Conservation (phyloP, 1,284 basidiomycete species). For the Trichosporon faecale region DNA sequence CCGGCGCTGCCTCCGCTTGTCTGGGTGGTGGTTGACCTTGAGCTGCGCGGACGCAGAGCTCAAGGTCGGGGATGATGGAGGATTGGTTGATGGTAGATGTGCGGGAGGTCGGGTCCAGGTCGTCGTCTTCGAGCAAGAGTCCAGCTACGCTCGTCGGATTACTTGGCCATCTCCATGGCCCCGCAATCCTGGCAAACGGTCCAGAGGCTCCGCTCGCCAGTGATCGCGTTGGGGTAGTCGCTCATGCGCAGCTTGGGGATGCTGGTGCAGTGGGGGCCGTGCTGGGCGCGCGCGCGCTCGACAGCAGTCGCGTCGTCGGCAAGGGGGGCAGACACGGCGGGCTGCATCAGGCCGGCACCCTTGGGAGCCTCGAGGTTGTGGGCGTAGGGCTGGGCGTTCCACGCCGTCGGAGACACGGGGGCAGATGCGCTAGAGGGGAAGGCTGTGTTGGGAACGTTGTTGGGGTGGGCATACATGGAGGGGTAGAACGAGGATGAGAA, state of each 20-base stretch:
- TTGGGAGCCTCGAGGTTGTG: conserved; percentile 38
- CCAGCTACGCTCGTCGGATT: background rate
- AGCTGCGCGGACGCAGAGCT: background rate
- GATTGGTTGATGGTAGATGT: background rate
- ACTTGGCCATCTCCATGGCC: conserved; percentile 33
- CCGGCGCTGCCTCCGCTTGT: conserved; percentile 5
- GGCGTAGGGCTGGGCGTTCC: conserved; percentile 44
- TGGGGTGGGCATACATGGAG: conserved; percentile 7
- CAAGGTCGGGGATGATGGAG: background rate
- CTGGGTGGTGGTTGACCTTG: background rate
- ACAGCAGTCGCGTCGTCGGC: conserved; percentile 31
- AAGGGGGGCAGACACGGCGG: conserved; percentile 29
- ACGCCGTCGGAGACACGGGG: conserved; percentile 26
- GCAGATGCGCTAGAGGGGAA: conserved; percentile 17
- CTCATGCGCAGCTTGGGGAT: conserved; percentile 48
- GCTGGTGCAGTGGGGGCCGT: conserved; percentile 47
- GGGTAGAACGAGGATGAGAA: conserved; percentile 22
- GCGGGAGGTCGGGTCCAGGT: background rate
- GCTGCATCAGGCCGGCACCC: conserved; percentile 42
- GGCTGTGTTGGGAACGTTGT: background rate
- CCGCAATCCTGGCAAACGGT: conserved; percentile 49
- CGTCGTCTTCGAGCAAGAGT: background rate
- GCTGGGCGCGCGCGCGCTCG: conserved; percentile 41
- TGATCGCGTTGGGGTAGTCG: conserved; percentile 43
- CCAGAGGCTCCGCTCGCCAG: conserved; percentile 48